Evolutionary conservation across 2,329 filamentous ascomycete genomes (phyloP).

Genomic region (Dothidotthia symphoricarpi): DNA sequence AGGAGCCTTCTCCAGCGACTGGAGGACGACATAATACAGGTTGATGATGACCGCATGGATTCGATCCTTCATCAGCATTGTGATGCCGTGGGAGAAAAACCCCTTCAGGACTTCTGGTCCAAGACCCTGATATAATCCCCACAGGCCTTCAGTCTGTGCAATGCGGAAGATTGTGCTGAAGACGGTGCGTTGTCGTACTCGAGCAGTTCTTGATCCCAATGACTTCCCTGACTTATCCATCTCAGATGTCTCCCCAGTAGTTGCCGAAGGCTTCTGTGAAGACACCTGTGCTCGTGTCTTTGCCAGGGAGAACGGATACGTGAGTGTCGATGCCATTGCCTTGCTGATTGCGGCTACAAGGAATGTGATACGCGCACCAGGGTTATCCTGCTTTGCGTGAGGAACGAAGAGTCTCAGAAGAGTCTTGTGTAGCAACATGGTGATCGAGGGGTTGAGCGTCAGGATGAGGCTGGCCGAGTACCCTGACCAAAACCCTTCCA

Average conservation of each 20-base stretch:
- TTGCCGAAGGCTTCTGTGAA: slow-evolving; percentile 36
- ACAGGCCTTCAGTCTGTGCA: slow-evolving; percentile 62
- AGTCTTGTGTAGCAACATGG: slow-evolving; percentile 77
- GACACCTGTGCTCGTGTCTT: slow-evolving; percentile 73
- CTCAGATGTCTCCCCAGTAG: slow-evolving; percentile 28
- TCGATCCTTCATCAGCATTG: slow-evolving; percentile 80
- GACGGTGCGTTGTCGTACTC: slow-evolving; percentile 51
- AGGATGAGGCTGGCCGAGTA: slow-evolving; percentile 78
- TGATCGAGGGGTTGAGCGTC: slow-evolving; percentile 82
- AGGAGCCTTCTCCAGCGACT: slow-evolving; percentile 43
- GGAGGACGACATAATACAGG: slow-evolving; percentile 66
- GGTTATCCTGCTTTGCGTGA: slow-evolving; percentile 52
- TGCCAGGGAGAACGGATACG: slow-evolving; percentile 84
- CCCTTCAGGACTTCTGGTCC: slow-evolving; percentile 75
- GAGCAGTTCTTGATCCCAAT: slow-evolving; percentile 18
- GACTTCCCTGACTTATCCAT: slow-evolving; percentile 26
- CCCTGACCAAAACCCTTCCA: slow-evolving; percentile 80
- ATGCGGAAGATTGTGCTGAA: slow-evolving; percentile 62
- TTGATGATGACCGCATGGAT: slow-evolving; percentile 71
- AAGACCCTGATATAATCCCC: slow-evolving; percentile 72
- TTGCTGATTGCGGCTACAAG: slow-evolving; percentile 75
- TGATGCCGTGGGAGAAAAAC: slow-evolving; percentile 81
- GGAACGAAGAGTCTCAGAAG: slow-evolving; percentile 62
- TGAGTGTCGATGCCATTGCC: slow-evolving; percentile 69
- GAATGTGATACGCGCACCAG: slow-evolving; percentile 58